Evolutionary conservation across 2,329 filamentous ascomycete genomes (phyloP).

Genomic region (Elsinoe batatas): DNA sequence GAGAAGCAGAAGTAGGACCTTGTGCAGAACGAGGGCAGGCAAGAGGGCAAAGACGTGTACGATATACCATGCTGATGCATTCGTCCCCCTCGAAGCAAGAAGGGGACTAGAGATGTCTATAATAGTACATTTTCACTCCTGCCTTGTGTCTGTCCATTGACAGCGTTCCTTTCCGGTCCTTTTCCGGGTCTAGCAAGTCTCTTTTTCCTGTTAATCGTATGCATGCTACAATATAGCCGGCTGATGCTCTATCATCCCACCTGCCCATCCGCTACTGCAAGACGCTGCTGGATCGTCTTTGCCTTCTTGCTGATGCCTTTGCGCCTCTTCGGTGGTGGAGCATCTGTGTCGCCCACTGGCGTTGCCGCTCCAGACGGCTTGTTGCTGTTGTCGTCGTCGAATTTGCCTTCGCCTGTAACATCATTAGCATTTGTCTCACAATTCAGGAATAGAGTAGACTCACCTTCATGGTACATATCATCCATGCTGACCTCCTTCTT

Average conservation of each 20-base stretch:
- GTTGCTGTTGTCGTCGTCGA: constrained; percentile 77
- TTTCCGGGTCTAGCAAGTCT: not conserved
- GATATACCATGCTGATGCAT: not conserved
- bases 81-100: not conserved
- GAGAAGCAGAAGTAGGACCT: not conserved
- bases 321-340: constrained; percentile 44
- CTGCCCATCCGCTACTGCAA: constrained; percentile 39
- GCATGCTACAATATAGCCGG: not conserved
- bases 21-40: not conserved
- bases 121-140: constrained; percentile 11
- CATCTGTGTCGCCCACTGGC: constrained; percentile 47
- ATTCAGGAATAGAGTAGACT: constrained; percentile 32
- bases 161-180: not conserved
- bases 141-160: not conserved
- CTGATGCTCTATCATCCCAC: constrained; percentile 14
- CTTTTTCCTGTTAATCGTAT: not conserved
- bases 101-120: not conserved
- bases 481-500: constrained; percentile 67
- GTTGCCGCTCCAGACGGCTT: constrained; percentile 82
- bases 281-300: constrained; percentile 41
- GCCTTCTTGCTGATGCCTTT: constrained; percentile 44
- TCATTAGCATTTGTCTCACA: constrained; percentile 26
- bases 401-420: constrained; percentile 77
- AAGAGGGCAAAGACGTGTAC: not conserved
- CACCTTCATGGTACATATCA: constrained; percentile 98